These are phyloP conservation scores for Rosellinia necatrix DNA, from an alignment of 2,329 filamentous ascomycete genomes.

Conservation along the genomic window DNA sequence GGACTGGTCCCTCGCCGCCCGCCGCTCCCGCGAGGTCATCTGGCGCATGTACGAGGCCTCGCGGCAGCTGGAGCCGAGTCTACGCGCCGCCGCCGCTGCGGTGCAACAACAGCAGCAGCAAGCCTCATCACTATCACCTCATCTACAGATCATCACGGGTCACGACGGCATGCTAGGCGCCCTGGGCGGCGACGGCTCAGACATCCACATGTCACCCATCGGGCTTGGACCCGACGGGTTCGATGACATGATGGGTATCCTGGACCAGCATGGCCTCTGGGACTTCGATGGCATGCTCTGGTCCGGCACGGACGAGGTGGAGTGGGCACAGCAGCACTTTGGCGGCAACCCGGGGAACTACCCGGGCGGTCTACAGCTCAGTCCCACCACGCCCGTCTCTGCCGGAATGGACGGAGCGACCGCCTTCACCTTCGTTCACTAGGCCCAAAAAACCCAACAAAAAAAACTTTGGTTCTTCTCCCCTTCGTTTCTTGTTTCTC, in stretches of 20 bases:
- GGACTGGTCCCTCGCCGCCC: conserved; percentile 67
- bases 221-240: conserved; percentile 55
- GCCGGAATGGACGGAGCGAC: conserved; percentile 44
- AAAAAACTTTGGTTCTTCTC: too few relatives aligned
- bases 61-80: conserved; percentile 45
- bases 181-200: conserved; percentile 42
- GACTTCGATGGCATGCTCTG: conserved; percentile 62
- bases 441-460: too few relatives aligned
- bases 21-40: conserved; percentile 66
- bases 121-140: conserved; percentile 27
- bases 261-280: conserved; percentile 60
- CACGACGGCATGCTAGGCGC: conserved; percentile 42
- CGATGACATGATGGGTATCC: conserved; percentile 57
- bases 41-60: conserved; percentile 66
- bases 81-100: conserved; percentile 39
- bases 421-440: conserved; percentile 50
- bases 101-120: conserved; percentile 33
- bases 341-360: conserved; percentile 33
- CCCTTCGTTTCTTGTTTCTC: too few relatives aligned
- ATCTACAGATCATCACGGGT: conserved; percentile 42
- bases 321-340: conserved; percentile 41
- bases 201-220: conserved; percentile 57
- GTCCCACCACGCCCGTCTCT: conserved; percentile 37
- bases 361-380: conserved; percentile 36
- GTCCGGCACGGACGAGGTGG: conserved; percentile 49